Evolutionary conservation across 83 land plant genomes (phyloP), one percentile per base, ranked within the genome.

Genomic region (Diphasiastrum complanatum): DNA sequence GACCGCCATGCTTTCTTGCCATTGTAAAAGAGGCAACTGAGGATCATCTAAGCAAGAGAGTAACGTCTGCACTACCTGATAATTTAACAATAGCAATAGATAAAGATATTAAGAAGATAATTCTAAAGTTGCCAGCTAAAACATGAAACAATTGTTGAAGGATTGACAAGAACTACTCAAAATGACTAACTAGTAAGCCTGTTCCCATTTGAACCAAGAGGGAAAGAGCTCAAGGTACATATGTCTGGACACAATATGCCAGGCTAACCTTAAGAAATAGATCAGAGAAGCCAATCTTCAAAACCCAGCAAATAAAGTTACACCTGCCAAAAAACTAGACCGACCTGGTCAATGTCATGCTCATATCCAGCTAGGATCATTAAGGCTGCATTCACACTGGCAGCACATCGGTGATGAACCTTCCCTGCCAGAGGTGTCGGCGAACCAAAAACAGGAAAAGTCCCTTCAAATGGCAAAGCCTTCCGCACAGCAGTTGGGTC

Each of bases 1-100:
- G 32, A 93, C 92, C 60, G 99, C 66, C 75, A 89, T 74, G 78
- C 86, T 79, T 52, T 93, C 99, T 78, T 93, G 99, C 99, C 99
- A 93, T 67, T 93, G 99, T 22, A 93, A 89, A 61, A 84, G 78
- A 55, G 99, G 99, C 4, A 93, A 78, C 73, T 93, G 84, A 45
- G 99, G 99, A 78, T 81, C 85, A 64, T 93, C 99, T 52, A 93
- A 73, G 58, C 96, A 93, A 43, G 60, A 73, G 0, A 93, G 74
- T 61, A 93, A 70, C 60, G 82, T 82, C 71, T 83, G 83, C 38
- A 89, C 96, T 12, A 93, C 99, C 99, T 93, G 83, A 20, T 55
- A 68, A 46, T 35, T 53, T 45, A 48, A 55, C 54, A 33, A 12
- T 10, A 64, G 33, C 37, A 65, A 14, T 26, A n/a, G 38, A 6